Evolutionary conservation across 2,329 filamentous ascomycete species (phyloP).

Genomic region (Didymella pomorum): DNA sequence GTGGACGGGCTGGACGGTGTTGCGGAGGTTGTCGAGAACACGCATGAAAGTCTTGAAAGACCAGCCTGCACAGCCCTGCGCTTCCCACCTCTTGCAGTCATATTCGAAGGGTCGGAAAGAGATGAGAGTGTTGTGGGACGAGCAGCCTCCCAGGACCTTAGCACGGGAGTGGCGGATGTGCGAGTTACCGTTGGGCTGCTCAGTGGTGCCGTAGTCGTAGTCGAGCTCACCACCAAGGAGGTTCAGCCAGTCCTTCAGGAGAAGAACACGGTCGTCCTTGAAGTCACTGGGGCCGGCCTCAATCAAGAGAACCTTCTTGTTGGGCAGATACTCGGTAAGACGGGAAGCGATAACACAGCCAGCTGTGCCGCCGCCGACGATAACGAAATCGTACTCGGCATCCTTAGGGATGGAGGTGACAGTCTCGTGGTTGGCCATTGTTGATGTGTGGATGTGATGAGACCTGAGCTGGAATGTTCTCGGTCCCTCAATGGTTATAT

Average conservation of each 20-base stretch:
- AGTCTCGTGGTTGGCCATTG: conserved; percentile 63
- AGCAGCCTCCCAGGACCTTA: conserved; percentile 91
- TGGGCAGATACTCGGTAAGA: conserved; percentile 81
- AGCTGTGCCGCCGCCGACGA: conserved; percentile 85
- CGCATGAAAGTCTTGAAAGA: conserved; percentile 84
- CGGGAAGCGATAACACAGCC: conserved; percentile 85
- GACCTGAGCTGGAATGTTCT: conserved; percentile 5
- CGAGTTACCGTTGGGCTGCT: conserved; percentile 91
- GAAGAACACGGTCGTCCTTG: conserved; percentile 84
- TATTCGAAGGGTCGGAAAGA: conserved; percentile 92
- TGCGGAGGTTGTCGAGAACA: conserved; percentile 82
- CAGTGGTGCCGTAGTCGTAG: conserved; percentile 88
- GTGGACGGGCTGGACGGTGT: conserved; percentile 90
- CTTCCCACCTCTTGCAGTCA: conserved; percentile 85
- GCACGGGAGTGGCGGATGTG: conserved; percentile 91
- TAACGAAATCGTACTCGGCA: conserved; percentile 79
- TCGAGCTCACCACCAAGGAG: conserved; percentile 86
- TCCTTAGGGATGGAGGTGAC: conserved; percentile 67
- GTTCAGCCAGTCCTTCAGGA: conserved; percentile 85
- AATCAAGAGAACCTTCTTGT: conserved; percentile 82
- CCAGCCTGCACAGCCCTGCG: conserved; percentile 84
- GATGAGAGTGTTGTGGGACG: conserved; percentile 92
- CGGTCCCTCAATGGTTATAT: conserved; percentile 16
- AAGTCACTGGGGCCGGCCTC: conserved; percentile 91
- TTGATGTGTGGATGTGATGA: conserved; percentile 5